These are phyloP conservation scores for Ceriops tagal DNA, from an alignment of 345 rosid species.

Conservation along the genomic window DNA sequence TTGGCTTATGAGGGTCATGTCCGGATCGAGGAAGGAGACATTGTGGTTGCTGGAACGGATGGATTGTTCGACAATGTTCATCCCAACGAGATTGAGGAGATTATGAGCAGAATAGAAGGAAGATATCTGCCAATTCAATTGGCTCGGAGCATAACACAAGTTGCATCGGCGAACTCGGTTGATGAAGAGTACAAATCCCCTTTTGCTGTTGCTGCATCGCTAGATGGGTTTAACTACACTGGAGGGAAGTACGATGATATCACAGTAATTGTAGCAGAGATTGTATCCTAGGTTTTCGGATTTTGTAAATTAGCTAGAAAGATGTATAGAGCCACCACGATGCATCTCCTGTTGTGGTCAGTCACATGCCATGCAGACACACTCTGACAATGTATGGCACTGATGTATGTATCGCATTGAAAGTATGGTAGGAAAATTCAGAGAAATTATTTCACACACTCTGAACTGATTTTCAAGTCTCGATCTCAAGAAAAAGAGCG, in stretches of 20 bases:
- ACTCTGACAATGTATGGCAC: no score
- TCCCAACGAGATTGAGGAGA: conserved; percentile 9
- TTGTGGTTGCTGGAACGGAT: conserved; percentile 27
- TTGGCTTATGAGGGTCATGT: neutral
- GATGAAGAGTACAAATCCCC: conserved; percentile 12
- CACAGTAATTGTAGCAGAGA: conserved; percentile 9
- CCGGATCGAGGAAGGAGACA: conserved; percentile 13
- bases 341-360: no score
- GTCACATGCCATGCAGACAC: no score
- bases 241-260: conserved; percentile 33
- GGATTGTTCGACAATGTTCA: conserved; percentile 27
- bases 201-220: conserved; percentile 5
- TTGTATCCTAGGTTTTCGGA: neutral
- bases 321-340: no score
- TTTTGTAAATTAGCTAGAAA: no score
- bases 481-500: no score
- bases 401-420: no score
- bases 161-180: neutral
- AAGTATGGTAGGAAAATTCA: no score
- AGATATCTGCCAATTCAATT: neutral
- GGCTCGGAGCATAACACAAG: conserved; percentile 2
- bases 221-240: neutral
- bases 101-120: neutral
- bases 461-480: no score
- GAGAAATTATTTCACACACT: no score